Base-by-base conservation (phyloP, 495 filamentous ascomycete species). In the Xylaria acuta region DNA sequence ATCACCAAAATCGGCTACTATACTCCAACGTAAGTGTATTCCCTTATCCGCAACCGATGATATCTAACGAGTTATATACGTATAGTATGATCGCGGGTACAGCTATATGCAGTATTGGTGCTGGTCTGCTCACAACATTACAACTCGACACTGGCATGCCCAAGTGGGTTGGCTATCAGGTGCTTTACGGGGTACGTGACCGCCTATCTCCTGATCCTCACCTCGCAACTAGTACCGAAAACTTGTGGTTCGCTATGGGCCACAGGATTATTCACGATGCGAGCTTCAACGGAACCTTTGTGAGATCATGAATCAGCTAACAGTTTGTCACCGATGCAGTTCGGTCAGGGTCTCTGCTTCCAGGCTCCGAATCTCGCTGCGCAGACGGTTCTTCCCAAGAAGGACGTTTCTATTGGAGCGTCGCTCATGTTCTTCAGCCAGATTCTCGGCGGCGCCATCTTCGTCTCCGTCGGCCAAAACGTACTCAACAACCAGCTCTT, bases 141-240 rank as follows among this genome's bases (percentile, higher is more conserved):
- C 82, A 84, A 36, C 62, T 83, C 1, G 78, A 86, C 68, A 88
- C 89, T 2, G 74, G 76, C 22, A 81, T 83, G 30, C 69, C 82
- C 5, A 81, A 84, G 40, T 94, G 91, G 91, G 89, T 92, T 63
- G 91, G 90, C 20, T 93, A 89, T 75, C 88, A 93, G 76, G 78
- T 91, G 49, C 45, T 92, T 30, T 90, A 83, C 70, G 92, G 92
- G 67, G 90, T 76, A 72, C 1, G 70, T 59, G 1, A 22, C 0
- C 3, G 20, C 49, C 18, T 40, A 67, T 67, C 43, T 22, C 20
- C 22, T 8, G 3, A n/a, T 7, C 62, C 27, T 18, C 32, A 22
- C 14, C 38, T 64, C n/a, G 14, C 84, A 83, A 47, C 16, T 18
- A 11, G 43, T 75, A 81, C 83, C 56, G 79, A 76, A 22, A 76